Evolutionary conservation across 2,329 filamentous ascomycete species (phyloP), one percentile per base, ranked within the genome.

Genomic region (Sclerotinia subarctica): DNA sequence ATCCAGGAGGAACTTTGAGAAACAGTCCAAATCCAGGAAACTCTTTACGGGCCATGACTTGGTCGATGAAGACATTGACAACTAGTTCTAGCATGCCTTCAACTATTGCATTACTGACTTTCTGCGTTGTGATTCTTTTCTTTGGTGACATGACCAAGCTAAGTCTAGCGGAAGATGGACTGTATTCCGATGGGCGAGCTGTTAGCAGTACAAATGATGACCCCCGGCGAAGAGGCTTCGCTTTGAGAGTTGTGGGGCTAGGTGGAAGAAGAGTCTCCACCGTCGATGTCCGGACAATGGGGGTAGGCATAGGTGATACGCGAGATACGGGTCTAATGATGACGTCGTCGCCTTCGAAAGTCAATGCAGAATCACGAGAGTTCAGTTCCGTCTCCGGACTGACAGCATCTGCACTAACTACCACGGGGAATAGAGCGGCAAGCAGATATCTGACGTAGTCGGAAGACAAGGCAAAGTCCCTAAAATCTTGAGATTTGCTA

Each of bases 121-220:
- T 83, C 66, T 83, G 82, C 13, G 80, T 78, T 0, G 79, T 74
- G 32, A 82, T 81, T 68, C 82, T 84, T 72, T 83, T 86, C 73
- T 81, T 85, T 0, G 88, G 85, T 1, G 85, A 86, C 72, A 90
- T 83, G 21, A 87, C 81, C 19, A 87, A 85, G 44, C 85, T 88
- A 64, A 94, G 81, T 19, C 86, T 86, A 19, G 89, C 85, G 47
- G 86, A 82, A 17, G 86, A 88, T 2, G 87, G 85, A 1, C 81
- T 80, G 63, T 86, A 80, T 13, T 85, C 83, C 0, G 84, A 82
- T 68, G 86, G 86, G 67, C 91, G 87, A 3, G 91, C 86, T 7
- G 91, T 93, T 29, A 99, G 83, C 1, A 99, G 85, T 42, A 98
- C 89, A 77, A 98, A 99, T 0, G 94, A 97, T 0, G 94, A 97